A percentile compares a stretch with the other conserved stretches of the same genome.
phyloP scores from a whole-genome alignment of 768 basidiomycete species.

The Collybiopsis confluens region DNA sequence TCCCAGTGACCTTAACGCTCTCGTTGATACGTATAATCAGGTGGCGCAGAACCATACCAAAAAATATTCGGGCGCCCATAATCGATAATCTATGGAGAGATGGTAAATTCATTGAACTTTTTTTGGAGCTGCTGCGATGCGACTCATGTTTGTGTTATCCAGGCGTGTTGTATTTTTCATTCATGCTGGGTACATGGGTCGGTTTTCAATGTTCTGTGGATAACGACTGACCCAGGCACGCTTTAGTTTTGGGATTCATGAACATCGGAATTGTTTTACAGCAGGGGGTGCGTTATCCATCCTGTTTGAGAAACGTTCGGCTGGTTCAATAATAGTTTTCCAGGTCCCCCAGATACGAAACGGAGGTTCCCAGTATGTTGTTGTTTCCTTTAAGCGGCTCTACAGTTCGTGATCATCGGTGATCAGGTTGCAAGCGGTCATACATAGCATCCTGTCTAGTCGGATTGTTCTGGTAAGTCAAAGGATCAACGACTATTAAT shows the following conservation, averaged over 20 bases:
- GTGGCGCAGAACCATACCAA: slow-evolving; percentile 13
- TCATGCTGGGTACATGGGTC: slow-evolving; percentile 12
- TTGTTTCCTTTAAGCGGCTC: background rate
- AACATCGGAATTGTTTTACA: slow-evolving; percentile 17
- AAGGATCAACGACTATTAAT: background rate
- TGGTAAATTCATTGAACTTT: slow-evolving; percentile 8
- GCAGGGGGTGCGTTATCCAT: slow-evolving; percentile 9
- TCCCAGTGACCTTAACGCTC: slow-evolving; percentile 13
- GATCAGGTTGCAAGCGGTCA: slow-evolving; percentile 14
- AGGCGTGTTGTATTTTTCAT: slow-evolving; percentile 16
- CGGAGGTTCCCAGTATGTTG: slow-evolving; percentile 14
- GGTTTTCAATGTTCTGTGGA: background rate
- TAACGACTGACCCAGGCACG: background rate
- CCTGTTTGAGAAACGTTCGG: background rate
- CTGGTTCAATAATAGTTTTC: background rate
- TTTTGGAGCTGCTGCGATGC: background rate
- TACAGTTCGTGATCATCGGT: background rate
- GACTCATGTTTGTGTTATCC: background rate
- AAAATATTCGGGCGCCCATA: slow-evolving; percentile 12
- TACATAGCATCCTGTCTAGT: slow-evolving; percentile 18
- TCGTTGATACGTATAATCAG: slow-evolving; percentile 13
- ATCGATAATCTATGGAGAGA: slow-evolving; percentile 16
- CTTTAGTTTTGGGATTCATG: slow-evolving; percentile 13
- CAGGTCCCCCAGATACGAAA: slow-evolving; percentile 14
- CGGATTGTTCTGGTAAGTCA: slow-evolving; percentile 16